Evolutionary conservation across 805 yeast genomes (phyloP), one percentile per base, ranked within the genome.

Genomic region (Ascoidea asiatica): DNA sequence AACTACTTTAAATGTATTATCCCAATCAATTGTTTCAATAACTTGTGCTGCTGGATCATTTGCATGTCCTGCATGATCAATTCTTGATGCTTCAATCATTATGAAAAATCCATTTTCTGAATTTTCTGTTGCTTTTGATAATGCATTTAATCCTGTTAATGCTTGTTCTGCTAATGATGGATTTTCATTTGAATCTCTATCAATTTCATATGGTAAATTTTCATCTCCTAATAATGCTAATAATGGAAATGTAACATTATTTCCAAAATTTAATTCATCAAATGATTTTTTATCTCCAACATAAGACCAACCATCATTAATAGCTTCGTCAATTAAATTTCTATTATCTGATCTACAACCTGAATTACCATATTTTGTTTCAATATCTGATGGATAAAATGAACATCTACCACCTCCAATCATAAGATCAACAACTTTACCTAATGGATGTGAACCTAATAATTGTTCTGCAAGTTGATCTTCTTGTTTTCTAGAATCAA

Each of bases 41-140:
- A 85, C 95, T 64, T 88, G 95, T 6, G 95, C 95, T 5, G 90
- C 90, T 8, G 97, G 90, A 59, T 89, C 97, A 57, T 89, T 88
- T 54, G 74, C 79, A 63, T 89, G 97, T 39, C 96, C 96, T 5
- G 95, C 95, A 58, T 88, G 96, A 63, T 89, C 97, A 55, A 89
- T 88, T 60, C 96, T 73, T 5, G 95, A 84, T 18, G 96, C 96
- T 66, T 89, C 96, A 44, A 89, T 76, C 60, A 89, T 59, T 47
- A 89, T 61, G 65, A 89, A 88, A 61, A 89, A 88, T 0, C 97
- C 97, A 51, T 81, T 63, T 18, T 86, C 92, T 2, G 84, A 73
- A 52, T 85, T 72, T 50, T 72, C 63, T 1, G 94, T 73, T 19
- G 89, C 89, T 46, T 73, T 65, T 2, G 72, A 64, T 51, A 88